phyloP scores from a whole-genome alignment of 345 rosid genomes.

The Rhodomyrtus tomentosa region DNA sequence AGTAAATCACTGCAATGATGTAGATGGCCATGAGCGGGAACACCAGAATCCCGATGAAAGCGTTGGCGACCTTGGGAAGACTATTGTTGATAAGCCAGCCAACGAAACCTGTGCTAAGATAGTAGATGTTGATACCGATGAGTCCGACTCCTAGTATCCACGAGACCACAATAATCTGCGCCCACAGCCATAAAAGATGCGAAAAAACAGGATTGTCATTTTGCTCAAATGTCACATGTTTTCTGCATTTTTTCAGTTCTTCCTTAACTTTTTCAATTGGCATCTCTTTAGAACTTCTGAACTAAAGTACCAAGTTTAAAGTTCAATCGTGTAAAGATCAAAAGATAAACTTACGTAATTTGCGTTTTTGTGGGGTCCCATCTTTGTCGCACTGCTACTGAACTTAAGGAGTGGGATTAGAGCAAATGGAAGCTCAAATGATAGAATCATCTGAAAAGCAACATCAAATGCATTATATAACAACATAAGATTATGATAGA shows the following conservation, averaged over 20 bases:
- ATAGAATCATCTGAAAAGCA: constrained; percentile 52
- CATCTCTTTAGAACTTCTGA: background rate
- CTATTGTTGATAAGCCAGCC: constrained; percentile 33
- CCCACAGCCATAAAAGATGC: background rate
- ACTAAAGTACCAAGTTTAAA: background rate
- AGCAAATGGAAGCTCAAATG: constrained; percentile 67
- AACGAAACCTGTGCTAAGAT: constrained; percentile 37
- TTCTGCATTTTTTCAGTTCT: background rate
- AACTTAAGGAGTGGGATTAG: constrained; percentile 64
- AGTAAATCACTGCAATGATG: constrained; percentile 29
- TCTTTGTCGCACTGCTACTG: constrained; percentile 49
- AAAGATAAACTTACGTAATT: background rate
- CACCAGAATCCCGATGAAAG: constrained; percentile 33
- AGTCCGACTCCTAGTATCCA: constrained; percentile 46
- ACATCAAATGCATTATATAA: background rate
- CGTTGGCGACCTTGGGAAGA: constrained; percentile 27
- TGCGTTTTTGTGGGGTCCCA: constrained; percentile 68
- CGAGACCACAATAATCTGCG: constrained; percentile 37
- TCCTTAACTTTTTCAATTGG: background rate
- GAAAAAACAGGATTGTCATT: background rate
- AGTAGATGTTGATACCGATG: constrained; percentile 53
- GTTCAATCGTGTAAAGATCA: background rate
- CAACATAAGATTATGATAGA: background rate
- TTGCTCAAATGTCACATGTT: background rate
- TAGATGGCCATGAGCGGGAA: constrained; percentile 49